Evolutionary conservation across 1,139 yeast species (phyloP), one percentile per base, ranked within the genome.

Genomic region (Geotrichum australiense): DNA sequence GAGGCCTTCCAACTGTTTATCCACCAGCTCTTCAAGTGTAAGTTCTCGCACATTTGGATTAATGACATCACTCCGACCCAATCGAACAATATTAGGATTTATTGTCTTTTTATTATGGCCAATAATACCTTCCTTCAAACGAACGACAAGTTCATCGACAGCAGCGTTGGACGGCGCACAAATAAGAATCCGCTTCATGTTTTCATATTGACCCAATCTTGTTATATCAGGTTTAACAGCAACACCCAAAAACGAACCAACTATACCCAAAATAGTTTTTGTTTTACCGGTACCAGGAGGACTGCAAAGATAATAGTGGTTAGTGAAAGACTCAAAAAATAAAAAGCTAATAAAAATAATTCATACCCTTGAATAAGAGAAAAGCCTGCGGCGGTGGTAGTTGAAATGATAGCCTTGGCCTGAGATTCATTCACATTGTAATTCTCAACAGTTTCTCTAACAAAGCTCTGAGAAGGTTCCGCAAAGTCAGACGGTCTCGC

Each of bases 101-200:
- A 78, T 73, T 1, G 57, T 53, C n/a, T 66, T 64, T 1, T 95
- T 95, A 19, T 67, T 64, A 2, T 73, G 61, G 6, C 59, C 57
- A 46, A 64, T 62, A 3, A 89, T 78, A 2, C 96, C 96, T 24
- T 69, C 71, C 51, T 83, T 78, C 47, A 93, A 66, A 59, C 99
- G 80, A 18, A 89, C 55, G n/a, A 89, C 94, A 51, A 93, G 70
- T 57, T 93, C 98, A 65, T 93, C 99, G 5, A 93, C 96, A 7
- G 99, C 99, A 0, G 99, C 99, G 65, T 93, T 93, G 60, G 96
- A 86, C 2, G 99, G 99, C 1, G 98, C 98, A 73, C 98, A 93
- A 23, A 93, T 78, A 41, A 93, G 66, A 3, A 93, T 76, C 46
- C 78, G 74, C 41, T 68, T 69, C 27, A 72, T 74, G 41, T 35